Base-by-base conservation (phyloP, 2,329 filamentous ascomycete species). In the Hymenotorrendiella dingleyae region DNA sequence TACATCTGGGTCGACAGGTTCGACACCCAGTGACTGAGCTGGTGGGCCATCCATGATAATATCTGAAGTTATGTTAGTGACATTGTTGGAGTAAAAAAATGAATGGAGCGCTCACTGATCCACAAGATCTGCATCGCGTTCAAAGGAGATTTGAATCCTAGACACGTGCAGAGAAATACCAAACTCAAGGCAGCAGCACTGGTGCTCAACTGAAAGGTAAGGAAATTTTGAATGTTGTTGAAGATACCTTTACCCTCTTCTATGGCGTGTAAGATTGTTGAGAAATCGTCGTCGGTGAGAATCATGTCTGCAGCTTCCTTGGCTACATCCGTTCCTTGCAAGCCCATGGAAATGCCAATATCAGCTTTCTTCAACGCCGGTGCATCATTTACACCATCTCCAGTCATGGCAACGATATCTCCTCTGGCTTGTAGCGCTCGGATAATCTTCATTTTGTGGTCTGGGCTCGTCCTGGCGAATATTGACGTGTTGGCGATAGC, bases 81-180 rank as follows among this genome's bases (percentile, higher is more conserved):
- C n/a, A n/a, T n/a, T n/a, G n/a, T n/a, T n/a, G n/a, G n/a, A n/a
- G n/a, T n/a, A n/a, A n/a, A n/a, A n/a, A n/a, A n/a, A n/a, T n/a
- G n/a, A 37, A 40, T 16, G 19, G 17, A 30, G 34, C 6, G 10
- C 88, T 70, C 70, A 96, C 91, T 98, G 60, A 98, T 98, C 93
- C 93, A 98, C 30, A 98, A 76, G 69, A 98, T 98, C 69, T 98
- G 93, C 93, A 98, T 98, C 37, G 93, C 89, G 63, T 98, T 98
- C 47, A 98, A 73, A 34, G 93, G 94, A 62, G 93, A 95, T 67
- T 88, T 90, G 69, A 94, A 93, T 28, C 93, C 93, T 48, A 96
- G 76, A 54, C 87, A 84, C 22, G 89, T 96, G 71, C 90, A 96
- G 58, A 98, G 67, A 54, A 98, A 79, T 14, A 98, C 93, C 41